Evolutionary conservation across 371 early-diverging fungal species (phyloP).

Genomic region (Phascolomyces articulosus): DNA sequence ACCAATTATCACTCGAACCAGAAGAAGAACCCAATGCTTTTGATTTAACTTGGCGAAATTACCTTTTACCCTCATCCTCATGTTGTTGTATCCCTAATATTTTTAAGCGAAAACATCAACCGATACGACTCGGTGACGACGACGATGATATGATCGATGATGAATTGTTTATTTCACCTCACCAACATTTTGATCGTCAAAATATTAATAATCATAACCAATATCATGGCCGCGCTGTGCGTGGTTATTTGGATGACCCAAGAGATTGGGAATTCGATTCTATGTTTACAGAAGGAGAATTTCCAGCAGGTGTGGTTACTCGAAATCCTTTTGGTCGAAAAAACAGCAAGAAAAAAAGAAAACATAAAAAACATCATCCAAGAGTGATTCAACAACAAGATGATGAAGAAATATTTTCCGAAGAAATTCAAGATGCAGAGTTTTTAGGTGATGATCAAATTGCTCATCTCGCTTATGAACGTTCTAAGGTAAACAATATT

Average conservation of each 20-base stretch:
- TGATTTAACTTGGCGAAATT: slow-evolving; percentile 53
- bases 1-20: slow-evolving; percentile 12
- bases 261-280: slow-evolving; percentile 35
- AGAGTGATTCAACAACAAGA: slow-evolving; percentile 19
- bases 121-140: slow-evolving; percentile 38
- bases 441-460: slow-evolving; percentile 49
- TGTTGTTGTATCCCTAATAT: slow-evolving; percentile 18
- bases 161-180: slow-evolving; percentile 25
- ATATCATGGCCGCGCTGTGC: slow-evolving; percentile 33
- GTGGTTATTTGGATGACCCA: slow-evolving; percentile 27
- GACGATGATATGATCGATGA: slow-evolving; percentile 22
- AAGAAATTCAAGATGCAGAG: slow-evolving; percentile 42
- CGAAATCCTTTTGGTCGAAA: slow-evolving; percentile 46
- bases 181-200: too few species aligned
- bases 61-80: slow-evolving; percentile 32
- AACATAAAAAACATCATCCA: slow-evolving; percentile 7
- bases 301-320: slow-evolving; percentile 32
- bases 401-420: slow-evolving; percentile 20
- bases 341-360: slow-evolving; percentile 19
- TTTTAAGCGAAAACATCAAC: slow-evolving; percentile 14
- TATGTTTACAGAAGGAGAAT: slow-evolving; percentile 2
- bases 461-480: slow-evolving; percentile 24
- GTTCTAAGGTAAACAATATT: slow-evolving; percentile 11
- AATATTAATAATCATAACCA: slow-evolving; percentile 5
- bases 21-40: slow-evolving; percentile 37